Conservation (phyloP, 345 rosid genomes). For the Hibiscus syriacus region DNA sequence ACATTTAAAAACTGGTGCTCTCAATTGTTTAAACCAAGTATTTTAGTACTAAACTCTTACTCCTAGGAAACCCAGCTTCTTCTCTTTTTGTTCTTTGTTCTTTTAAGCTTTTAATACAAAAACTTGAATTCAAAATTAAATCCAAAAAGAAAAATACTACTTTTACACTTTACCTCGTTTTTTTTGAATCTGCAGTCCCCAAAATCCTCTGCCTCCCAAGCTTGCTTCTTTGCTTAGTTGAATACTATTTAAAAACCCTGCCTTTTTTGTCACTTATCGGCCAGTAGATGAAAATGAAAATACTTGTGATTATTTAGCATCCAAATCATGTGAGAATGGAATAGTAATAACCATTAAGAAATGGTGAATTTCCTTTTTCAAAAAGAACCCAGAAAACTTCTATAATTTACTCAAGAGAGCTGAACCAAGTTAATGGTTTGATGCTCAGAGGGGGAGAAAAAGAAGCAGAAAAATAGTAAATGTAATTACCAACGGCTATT, state of each 20-base stretch:
- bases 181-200: constrained; percentile 20
- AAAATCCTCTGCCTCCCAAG: background rate
- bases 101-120: constrained; percentile 12
- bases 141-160: background rate
- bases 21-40: constrained; percentile 10
- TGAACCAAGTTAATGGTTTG: too few species aligned
- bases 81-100: constrained; percentile 28
- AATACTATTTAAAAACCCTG: background rate
- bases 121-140: constrained; percentile 21
- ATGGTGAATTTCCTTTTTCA: background rate
- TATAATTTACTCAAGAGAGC: too few species aligned
- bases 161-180: constrained; percentile 1
- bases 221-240: background rate
- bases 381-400: background rate
- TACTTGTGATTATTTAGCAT: constrained; percentile 15
- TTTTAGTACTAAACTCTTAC: background rate
- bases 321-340: constrained; percentile 6
- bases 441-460: too few species aligned
- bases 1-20: constrained; percentile 30
- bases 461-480: background rate
- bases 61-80: constrained; percentile 16
- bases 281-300: background rate
- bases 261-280: background rate
- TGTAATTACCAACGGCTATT: constrained; percentile 4
- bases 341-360: too few species aligned